phyloP scores from a whole-genome alignment of 23 red algal species.

The Gracilaria caudata region DNA sequence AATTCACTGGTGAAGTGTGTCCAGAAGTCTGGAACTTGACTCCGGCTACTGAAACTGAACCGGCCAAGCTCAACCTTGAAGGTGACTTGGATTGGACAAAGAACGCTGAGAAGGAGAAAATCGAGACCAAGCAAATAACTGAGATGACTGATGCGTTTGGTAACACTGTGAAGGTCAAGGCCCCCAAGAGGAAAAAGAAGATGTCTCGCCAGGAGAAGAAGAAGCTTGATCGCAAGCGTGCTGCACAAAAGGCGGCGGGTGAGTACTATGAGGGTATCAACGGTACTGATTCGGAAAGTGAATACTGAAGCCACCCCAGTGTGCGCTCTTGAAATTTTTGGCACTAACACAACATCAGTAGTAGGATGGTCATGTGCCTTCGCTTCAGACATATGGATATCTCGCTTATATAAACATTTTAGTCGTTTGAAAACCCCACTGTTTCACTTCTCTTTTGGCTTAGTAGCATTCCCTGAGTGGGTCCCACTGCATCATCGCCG shows the following conservation, averaged over 20 bases:
- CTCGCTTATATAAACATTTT: conserved; percentile 14
- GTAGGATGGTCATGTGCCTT: not conserved
- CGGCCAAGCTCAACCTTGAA: conserved; percentile 75
- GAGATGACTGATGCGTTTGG: conserved; percentile 76
- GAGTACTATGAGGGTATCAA: conserved; percentile 81
- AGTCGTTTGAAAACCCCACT: not conserved
- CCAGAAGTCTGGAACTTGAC: conserved; percentile 89
- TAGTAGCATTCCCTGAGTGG: too few species aligned
- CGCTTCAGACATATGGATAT: not conserved
- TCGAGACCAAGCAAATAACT: conserved; percentile 78
- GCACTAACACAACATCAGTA: too few species aligned
- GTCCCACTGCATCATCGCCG: too few species aligned
- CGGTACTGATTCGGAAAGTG: conserved; percentile 74
- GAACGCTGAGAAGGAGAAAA: conserved; percentile 76
- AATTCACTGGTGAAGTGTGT: conserved; percentile 81
- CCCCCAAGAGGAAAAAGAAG: conserved; percentile 72
- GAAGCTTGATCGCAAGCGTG: conserved; percentile 82
- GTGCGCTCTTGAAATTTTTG: not conserved
- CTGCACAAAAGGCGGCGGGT: conserved; percentile 71
- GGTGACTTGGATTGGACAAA: conserved; percentile 89
- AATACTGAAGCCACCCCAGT: conserved; percentile 5
- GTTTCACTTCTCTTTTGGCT: not conserved
- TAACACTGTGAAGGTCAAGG: conserved; percentile 83
- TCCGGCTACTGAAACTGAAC: conserved; percentile 84
- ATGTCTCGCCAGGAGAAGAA: conserved; percentile 77